Evolutionary conservation across 1,284 basidiomycete species (phyloP), one percentile per base, ranked within the genome.

Genomic region (Pholiota adiposa): DNA sequence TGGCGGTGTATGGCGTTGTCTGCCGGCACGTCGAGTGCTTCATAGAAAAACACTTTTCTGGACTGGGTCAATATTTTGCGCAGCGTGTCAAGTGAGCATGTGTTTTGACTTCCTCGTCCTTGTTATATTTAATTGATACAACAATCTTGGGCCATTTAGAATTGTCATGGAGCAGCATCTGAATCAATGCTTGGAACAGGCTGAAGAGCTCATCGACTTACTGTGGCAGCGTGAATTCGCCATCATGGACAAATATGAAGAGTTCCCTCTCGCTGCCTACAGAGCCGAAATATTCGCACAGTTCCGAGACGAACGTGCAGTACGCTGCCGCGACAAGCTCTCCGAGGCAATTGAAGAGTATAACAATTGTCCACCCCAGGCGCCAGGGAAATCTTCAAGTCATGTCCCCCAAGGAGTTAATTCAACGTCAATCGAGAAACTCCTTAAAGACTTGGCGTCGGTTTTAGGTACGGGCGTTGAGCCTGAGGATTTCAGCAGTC

Each of bases 231-330:
- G 88, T 16, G 65, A 74, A 3, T 71, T 88, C 19, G 89, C 85
- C 88, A 0, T 84, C 81, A 27, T 85, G 83, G 0, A 71, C 86
- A 9, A 90, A 90, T 59, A 77, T n/a, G n/a, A n/a, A n/a, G n/a
- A n/a, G n/a, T n/a, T n/a, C 73, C 0, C 85, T 53, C 79, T 85
- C 3, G 48, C 71, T 0, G 79, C 85, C 62, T 88, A 88, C 63
- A 80, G 79, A 34, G 74, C 79, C 16, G 89, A 89, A 54, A 87
- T 86, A 63, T 57, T 87, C 0, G 63, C 74, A 0, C 68, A 81
- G 61, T 89, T n/a, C n/a, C n/a, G n/a, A n/a, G n/a, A 85, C 67
- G 79, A 77, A 18, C 76, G 69, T 0, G 70, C 72, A 6, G n/a
- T n/a, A n/a, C n/a, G n/a, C n/a, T n/a, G n/a, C n/a, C 75, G 82